Base-by-base conservation (phyloP, 441 rosid species). In the Pelargonium australe region DNA sequence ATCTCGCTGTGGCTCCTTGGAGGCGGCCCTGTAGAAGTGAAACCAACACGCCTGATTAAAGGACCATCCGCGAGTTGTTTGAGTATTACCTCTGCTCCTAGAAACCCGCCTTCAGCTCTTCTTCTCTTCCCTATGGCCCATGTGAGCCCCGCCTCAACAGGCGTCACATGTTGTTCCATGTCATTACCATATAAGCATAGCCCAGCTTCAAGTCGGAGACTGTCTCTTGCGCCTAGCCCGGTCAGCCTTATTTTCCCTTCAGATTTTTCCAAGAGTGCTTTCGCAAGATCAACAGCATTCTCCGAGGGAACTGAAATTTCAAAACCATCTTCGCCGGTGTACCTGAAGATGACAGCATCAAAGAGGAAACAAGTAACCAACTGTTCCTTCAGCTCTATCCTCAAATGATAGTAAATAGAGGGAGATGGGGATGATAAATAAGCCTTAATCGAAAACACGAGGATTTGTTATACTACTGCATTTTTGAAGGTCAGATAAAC, bases 111-210 rank as follows among this genome's bases (percentile, higher is more conserved):
- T 77, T 95, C 97, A 3, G 95, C 96, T 70, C 84, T 87, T 70
- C 97, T 85, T 65, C 97, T 85, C 80, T 95, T 91, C 65, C 99
- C 97, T 64, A 91, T 89, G 41, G 99, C 99, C 99, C 99, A 91
- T 43, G 88, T 85, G 55, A 94, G 87, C 1, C 97, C 99, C 9
- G 99, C 97, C 80, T 95, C 99, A 16, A 91, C 90, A 0, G 99
- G 96, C 16, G 96, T 70, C 68, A 61, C 81, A 77, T 95, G 97
- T 64, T 90, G 97, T 76, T 90, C 97, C 96, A 95, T 89, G 85
- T 95, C 97, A 19, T 91, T 95, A 4, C 99, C 99, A 65, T 91
- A 95, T 53, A 91, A 79, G 73, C 96, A 91, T 4, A 95, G 80
- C 51, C 95, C 97, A 31, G 96, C 99, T 83, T 95, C 99, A 28